Evolutionary conservation across 2,329 filamentous ascomycete genomes (phyloP).

Genomic region (Incumbomyces lentus): DNA sequence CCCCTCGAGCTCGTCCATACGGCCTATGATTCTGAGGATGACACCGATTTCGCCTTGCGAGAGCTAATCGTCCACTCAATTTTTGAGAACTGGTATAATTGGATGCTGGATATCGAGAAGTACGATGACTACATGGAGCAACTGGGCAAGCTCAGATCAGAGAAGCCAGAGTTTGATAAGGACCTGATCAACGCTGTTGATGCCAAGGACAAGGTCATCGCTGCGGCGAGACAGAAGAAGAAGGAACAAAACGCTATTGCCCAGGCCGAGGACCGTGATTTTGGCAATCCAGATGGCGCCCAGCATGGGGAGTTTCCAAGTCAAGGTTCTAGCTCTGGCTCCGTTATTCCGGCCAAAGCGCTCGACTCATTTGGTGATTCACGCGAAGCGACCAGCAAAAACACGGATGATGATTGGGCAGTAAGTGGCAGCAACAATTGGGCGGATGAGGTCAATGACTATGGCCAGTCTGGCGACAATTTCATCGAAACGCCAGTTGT

Average conservation of each 20-base stretch:
- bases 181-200: background rate
- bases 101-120: conserved; percentile 1
- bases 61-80: background rate
- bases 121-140: conserved; percentile 1
- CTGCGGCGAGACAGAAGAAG: background rate
- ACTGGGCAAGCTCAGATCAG: background rate
- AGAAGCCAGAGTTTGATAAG: conserved; percentile 1
- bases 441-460: conserved; percentile 2
- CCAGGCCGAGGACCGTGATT: background rate
- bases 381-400: too few species aligned
- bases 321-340: background rate
- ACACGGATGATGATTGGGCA: background rate
- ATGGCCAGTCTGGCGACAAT: background rate
- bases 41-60: background rate
- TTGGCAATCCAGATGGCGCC: background rate
- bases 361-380: background rate
- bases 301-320: background rate
- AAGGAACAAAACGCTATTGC: background rate
- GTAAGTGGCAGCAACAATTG: background rate
- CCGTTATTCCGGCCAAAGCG: background rate
- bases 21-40: background rate
- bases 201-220: background rate
- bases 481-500: background rate
- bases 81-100: conserved; percentile 4
- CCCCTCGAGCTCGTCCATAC: conserved; percentile 1